These are phyloP conservation scores for Anthracocystis panici-leucophaei DNA, from an alignment of 1,284 basidiomycete species.

Conservation along the genomic window DNA sequence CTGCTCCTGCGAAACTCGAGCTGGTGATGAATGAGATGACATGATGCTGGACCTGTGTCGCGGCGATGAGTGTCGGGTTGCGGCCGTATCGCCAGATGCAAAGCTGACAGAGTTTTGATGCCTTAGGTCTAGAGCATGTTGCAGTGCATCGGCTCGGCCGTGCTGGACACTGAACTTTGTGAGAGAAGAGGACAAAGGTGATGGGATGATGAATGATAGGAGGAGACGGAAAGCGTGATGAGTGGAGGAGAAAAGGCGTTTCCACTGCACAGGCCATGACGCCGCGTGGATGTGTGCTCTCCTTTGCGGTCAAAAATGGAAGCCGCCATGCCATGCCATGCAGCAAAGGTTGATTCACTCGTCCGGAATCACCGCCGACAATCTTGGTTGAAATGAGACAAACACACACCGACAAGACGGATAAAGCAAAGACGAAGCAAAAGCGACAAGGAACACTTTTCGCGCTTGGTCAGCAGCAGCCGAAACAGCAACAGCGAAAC, in stretches of 20 bases:
- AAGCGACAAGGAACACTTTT: no score
- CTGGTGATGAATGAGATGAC: constrained; percentile 10
- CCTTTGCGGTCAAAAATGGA: no score
- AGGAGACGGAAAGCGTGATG: not conserved
- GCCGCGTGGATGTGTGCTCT: not conserved
- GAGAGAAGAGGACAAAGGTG: not conserved
- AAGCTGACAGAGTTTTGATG: not conserved
- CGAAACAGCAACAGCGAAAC: no score
- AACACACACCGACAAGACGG: no score
- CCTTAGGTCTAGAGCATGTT: not conserved
- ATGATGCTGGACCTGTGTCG: not conserved
- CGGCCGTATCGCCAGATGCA: not conserved
- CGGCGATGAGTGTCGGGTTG: not conserved
- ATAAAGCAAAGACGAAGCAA: no score
- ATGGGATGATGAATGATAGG: not conserved
- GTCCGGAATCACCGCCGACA: not conserved
- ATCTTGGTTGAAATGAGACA: no score
- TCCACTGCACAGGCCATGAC: constrained; percentile 4
- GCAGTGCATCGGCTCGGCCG: not conserved
- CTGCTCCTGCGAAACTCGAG: constrained; percentile 3
- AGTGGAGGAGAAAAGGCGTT: constrained; percentile 1
- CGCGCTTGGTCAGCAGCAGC: no score
- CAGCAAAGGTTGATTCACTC: not conserved
- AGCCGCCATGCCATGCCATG: no score
- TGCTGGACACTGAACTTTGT: not conserved